Evolutionary conservation across 345 rosid species (phyloP), one percentile per base, ranked within the genome.

Genomic region (Carallia brachiata): DNA sequence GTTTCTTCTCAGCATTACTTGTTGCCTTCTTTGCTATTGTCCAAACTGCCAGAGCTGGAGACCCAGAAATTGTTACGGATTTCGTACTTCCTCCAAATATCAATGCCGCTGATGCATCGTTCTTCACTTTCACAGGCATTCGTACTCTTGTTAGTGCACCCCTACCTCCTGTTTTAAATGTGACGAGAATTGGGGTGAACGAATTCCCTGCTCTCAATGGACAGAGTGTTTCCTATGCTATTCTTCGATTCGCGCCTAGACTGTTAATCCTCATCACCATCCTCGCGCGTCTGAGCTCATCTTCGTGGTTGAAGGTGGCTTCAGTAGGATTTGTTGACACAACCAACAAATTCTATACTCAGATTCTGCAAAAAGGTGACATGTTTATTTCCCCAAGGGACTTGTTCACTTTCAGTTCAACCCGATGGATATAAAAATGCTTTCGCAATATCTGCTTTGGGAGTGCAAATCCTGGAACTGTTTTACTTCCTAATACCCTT

Each of bases 311-410:
- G 15, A 67, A 1, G 85, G 0, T 12, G 40, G 18, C 82, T 84
- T 4, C 63, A 79, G 87, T 84, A 0, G 87, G 85, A 2, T 77
- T 84, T 18, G 78, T 84, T 0, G 84, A 81, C 74, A 76, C 84
- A 4, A 67, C 78, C 13, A 77, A 81, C 74, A 81, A 71, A 72
- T 81, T 84, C 48, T 79, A 44, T 40, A 72, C 68, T 7, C 81
- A 81, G 48, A 79, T 71, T 2, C 63, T 84, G 1, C 79, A 81
- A 23, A 32, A 36, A 0, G 83, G 73, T 0, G 85, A 79, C 68
- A 40, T 76, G 62, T 82, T 82, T 18, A 60, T 79, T 16, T 82
- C 62, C 85, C 81, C 0, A 82, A 79, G 61, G 85, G 83, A 66
- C 76, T 82, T 5, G 81, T 76, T 28, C 85, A 82, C 63, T 82